Evolutionary conservation across 2,329 filamentous ascomycete species (phyloP), one percentile per base, ranked within the genome.

Genomic region (Fusarium sp.): DNA sequence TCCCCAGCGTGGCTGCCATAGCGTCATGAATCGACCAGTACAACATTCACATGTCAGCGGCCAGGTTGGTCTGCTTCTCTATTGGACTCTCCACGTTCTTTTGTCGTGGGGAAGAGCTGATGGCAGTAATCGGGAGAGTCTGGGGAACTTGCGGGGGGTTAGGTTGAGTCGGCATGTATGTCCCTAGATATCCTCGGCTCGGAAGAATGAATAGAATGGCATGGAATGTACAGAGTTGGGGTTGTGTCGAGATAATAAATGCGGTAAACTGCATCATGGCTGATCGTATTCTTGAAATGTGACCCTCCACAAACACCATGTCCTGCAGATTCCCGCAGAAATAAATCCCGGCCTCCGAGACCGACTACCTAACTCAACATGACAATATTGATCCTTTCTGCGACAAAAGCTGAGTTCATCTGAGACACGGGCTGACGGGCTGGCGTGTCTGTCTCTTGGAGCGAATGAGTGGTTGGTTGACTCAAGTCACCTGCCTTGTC

Each of bases 131-230:
- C 19, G 19, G 19, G 19, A 19, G 15, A 67, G 48, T 65, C 63
- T 61, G 63, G 63, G 63, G 61, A 65, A 66, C 61, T 45, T 64
- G 61, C 57, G 61, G 61, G 61, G 57, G 14, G 25, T 10, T 9
- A 53, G 14, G 25, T 10, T 9, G 14, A 23, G 13, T 27, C 46
- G 45, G 49, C 7, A 13, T 41, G 19, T 19, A 19, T 19, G 19
- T 19, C 3, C 19, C 19, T 15, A n/a, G n/a, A n/a, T n/a, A 15
- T 11, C 7, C 19, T 25, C 33, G 19, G 7, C 7, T 9, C 23
- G 29, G 44, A 14, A 17, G 45, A n/a, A 36, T n/a, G 13, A 19
- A 29, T 25, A 35, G 19, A 32, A 36, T 7, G 35, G 27, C 37
- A 51, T 23, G 57, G 45, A 38, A 32, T 23, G 10, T 4, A 32